Evolutionary conservation across 345 rosid genomes (phyloP).

Genomic region (Kandelia obovata): DNA sequence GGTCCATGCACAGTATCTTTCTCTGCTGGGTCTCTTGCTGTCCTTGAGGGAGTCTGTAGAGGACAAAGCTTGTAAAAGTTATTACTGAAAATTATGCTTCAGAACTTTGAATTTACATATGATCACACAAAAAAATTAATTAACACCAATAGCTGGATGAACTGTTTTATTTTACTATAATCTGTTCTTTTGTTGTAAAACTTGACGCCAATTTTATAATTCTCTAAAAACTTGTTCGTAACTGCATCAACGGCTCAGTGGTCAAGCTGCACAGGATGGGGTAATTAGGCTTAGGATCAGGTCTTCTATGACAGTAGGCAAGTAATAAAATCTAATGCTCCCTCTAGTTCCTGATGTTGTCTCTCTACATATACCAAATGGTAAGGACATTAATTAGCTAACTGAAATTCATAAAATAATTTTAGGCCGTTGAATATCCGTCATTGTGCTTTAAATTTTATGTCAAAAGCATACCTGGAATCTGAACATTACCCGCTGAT

Average conservation of each 20-base stretch:
- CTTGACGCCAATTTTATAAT: constrained; percentile 93
- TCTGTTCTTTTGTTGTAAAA: constrained; percentile 86
- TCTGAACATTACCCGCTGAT: constrained; percentile 93
- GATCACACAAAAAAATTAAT: not conserved
- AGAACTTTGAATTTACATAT: constrained; percentile 6
- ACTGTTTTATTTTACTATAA: constrained; percentile 47
- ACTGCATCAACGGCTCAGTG: constrained; percentile 89
- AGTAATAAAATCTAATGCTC: constrained; percentile 87
- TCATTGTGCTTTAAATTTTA: constrained; percentile 1
- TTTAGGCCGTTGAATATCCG: not conserved
- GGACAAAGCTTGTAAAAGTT: constrained; percentile 10
- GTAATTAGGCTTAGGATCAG: constrained; percentile 77
- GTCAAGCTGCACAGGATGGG: constrained; percentile 63
- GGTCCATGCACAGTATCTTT: constrained; percentile 85
- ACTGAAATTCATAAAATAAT: constrained; percentile 6
- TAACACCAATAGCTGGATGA: not conserved
- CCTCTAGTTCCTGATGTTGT: constrained; percentile 89
- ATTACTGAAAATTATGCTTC: not conserved
- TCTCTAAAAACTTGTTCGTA: constrained; percentile 77
- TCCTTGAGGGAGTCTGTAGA: constrained; percentile 76
- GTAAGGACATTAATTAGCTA: constrained; percentile 12
- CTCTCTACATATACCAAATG: constrained; percentile 52
- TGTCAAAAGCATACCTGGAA: constrained; percentile 65
- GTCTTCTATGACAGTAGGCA: constrained; percentile 77
- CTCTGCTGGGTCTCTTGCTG: constrained; percentile 86